A percentile compares a stretch with the other conserved stretches of the same genome.
Evolutionary conservation across 768 basidiomycete genomes (phyloP).

Genomic region (Boletus subparvulus): DNA sequence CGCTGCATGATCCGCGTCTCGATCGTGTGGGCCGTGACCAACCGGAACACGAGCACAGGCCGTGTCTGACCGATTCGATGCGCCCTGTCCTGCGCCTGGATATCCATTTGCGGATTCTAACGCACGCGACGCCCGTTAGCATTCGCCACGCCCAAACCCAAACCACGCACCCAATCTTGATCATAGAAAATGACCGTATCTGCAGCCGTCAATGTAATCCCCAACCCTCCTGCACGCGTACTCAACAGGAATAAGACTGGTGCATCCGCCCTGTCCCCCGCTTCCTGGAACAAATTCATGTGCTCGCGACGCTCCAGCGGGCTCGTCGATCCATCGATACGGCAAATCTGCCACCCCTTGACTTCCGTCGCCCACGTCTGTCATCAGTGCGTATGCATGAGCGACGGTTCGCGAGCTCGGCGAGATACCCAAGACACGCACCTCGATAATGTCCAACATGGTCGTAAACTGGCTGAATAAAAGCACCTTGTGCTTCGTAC

Average conservation of each 20-base stretch:
- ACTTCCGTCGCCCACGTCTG: constrained; percentile 76
- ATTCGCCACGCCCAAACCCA: background rate
- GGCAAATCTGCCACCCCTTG: constrained; percentile 82
- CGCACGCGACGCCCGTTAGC: background rate
- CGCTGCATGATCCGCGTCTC: constrained; percentile 90
- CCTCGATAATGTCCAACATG: constrained; percentile 95
- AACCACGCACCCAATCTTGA: constrained; percentile 23
- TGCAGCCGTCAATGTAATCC: constrained; percentile 88
- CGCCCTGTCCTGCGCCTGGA: constrained; percentile 93
- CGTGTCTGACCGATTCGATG: constrained; percentile 95
- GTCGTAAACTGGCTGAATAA: constrained; percentile 92
- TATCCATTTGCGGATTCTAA: constrained; percentile 94
- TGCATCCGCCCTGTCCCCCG: constrained; percentile 57
- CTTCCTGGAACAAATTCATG: constrained; percentile 82
- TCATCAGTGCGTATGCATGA: background rate
- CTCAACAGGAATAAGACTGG: constrained; percentile 84
- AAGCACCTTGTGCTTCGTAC: constrained; percentile 79
- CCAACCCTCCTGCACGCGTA: constrained; percentile 93
- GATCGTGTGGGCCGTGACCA: constrained; percentile 85
- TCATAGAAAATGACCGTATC: constrained; percentile 31
- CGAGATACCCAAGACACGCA: constrained; percentile 30
- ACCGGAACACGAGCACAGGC: constrained; percentile 86
- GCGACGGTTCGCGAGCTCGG: background rate
- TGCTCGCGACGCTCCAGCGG: constrained; percentile 81
- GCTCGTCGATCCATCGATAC: constrained; percentile 86